Evolutionary conservation across 768 basidiomycete genomes (phyloP).

Genomic region (Polyporus arcularius): DNA sequence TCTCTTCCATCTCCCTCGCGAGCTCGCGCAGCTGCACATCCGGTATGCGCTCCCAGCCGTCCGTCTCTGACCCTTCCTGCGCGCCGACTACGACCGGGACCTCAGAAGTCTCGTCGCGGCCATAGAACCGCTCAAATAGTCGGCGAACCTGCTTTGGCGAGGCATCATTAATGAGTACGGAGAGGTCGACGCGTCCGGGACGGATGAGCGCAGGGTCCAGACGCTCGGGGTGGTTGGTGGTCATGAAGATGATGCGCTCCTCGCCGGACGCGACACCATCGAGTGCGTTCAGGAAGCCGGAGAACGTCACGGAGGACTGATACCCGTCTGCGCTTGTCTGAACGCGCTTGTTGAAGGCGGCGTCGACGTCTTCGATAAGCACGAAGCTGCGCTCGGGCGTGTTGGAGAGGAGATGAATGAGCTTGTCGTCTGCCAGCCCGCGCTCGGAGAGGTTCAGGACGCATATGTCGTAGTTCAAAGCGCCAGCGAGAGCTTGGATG

Average conservation of each 20-base stretch:
- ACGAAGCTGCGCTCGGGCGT: constrained; percentile 91
- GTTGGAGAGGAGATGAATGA: constrained; percentile 90
- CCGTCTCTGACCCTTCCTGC: constrained; percentile 17
- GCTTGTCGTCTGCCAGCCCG: constrained; percentile 94
- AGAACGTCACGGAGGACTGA: constrained; percentile 95
- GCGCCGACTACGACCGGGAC: constrained; percentile 34
- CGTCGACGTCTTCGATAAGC: constrained; percentile 97
- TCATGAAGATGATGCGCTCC: constrained; percentile 98
- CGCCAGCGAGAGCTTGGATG: constrained; percentile 95
- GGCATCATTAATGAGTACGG: constrained; percentile 84
- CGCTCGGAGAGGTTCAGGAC: constrained; percentile 94
- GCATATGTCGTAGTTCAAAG: constrained; percentile 93
- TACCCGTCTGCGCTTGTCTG: constrained; percentile 93
- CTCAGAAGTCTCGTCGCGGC: constrained; percentile 20
- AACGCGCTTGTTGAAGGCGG: constrained; percentile 91
- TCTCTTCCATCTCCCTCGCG: constrained; percentile 51
- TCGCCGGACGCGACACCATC: constrained; percentile 98
- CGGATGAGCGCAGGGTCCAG: constrained; percentile 95
- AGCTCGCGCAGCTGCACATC: constrained; percentile 45
- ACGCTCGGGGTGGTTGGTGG: constrained; percentile 90
- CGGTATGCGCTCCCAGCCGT: constrained; percentile 34
- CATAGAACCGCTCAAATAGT: constrained; percentile 87
- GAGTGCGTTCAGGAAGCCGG: constrained; percentile 93
- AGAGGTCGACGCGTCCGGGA: constrained; percentile 91
- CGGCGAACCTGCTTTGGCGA: constrained; percentile 73